Conservation (phyloP, 148 eudicot species). For the Suaeda aralocaspica region DNA sequence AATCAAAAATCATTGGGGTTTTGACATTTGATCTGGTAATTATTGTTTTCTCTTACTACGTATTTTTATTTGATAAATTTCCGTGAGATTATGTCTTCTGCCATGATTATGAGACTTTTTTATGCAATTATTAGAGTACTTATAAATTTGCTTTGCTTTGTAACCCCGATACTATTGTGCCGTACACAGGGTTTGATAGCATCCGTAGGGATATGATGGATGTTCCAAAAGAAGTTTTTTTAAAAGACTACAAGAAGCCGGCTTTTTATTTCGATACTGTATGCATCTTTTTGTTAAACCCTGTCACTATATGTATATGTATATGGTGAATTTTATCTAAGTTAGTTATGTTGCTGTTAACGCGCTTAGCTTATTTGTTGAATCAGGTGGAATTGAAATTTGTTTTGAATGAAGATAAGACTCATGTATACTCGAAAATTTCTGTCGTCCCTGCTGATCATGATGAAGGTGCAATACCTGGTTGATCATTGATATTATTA, state of each 20-base stretch:
- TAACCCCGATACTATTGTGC: too few species aligned
- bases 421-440: conserved; percentile 72
- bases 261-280: conserved; percentile 81
- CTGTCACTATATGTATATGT: too few species aligned
- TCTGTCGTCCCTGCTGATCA: conserved; percentile 49
- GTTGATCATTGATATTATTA: neutral
- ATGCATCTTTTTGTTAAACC: conserved; percentile 4
- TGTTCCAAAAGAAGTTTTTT: conserved; percentile 79
- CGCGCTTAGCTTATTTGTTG: neutral
- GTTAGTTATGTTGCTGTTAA: neutral
- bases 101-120: too few species aligned
- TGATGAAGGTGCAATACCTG: conserved; percentile 58
- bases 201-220: too few species aligned
- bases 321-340: neutral
- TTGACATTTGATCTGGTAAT: too few species aligned
- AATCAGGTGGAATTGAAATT: conserved; percentile 84
- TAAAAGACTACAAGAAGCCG: conserved; percentile 91
- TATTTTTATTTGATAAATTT: too few species aligned
- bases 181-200: too few species aligned
- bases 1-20: too few species aligned
- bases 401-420: conserved; percentile 74
- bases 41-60: too few species aligned
- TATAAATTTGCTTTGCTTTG: too few species aligned
- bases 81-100: too few species aligned
- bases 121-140: too few species aligned